Evolutionary conservation across 2,329 filamentous ascomycete genomes (phyloP), one percentile per base, ranked within the genome.

Genomic region (Endoconidiophora polonica): DNA sequence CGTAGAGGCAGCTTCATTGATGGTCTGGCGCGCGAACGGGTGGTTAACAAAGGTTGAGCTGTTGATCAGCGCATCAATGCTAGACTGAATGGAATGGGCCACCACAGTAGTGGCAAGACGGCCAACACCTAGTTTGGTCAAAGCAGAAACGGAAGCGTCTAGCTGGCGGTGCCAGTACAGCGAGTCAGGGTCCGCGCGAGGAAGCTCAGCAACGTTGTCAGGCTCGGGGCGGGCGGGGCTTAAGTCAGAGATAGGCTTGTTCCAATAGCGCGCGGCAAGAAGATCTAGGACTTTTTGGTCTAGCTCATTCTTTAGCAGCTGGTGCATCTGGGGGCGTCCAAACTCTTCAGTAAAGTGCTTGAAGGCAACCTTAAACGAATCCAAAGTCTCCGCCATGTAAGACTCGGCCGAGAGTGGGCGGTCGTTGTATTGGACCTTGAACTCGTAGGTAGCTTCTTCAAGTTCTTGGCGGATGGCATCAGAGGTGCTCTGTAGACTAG

Each of bases 391-490:
- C 2, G 91, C 91, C 38, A 98, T 75, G 61, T 98, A 98, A 3
- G 90, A 94, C 62, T 98, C 91, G 2, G 91, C 91, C 46, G 86
- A 94, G 36, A 98, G 70, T 1, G 90, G 86, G 5, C 91, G 80
- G 62, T 98, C 91, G 60, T 98, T 98, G 67, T 98, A 98, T 63
- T 98, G 93, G 4, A 98, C 91, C 63, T 98, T 98, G 72, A 94
- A 98, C 65, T 98, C 90, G 61, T 98, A 98, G 0, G 86, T 90
- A 2, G 91, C 88, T 65, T 98, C 91, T 59, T 95, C 90, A 0
- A 98, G 76, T 63, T 98, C 91, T 62, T 94, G 86, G 54, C 83
- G 82, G 56, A 98, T 95, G 7, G 87, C 86, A 60, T 95, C 86
- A 58, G 84, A 85, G 3, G 91, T 98, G 50, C 79, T 79, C 58